These are phyloP conservation scores for Orobanche coerulescens DNA, from an alignment of 257 asterid species.

Conservation along the genomic window DNA sequence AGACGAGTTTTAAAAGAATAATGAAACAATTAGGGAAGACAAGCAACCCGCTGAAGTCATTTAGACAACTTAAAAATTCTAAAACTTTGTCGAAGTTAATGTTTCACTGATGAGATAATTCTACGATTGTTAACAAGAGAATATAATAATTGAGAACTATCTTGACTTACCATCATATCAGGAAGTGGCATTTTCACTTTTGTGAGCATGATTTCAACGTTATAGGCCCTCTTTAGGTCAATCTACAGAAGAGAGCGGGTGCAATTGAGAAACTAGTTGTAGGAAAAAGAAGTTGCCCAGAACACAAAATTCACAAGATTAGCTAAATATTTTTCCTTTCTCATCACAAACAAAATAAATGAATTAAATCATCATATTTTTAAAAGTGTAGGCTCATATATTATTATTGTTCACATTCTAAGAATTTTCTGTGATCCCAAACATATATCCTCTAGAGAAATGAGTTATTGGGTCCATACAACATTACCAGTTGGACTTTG, in stretches of 20 bases:
- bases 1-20: not conserved
- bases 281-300: not conserved
- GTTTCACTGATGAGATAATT: not conserved
- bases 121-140: not conserved
- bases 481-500: conserved; percentile 73
- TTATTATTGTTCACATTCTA: not conserved
- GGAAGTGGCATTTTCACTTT: conserved; percentile 99
- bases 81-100: not conserved
- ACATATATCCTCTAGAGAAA: conserved; percentile 2
- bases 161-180: conserved; percentile 85
- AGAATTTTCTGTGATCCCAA: not conserved
- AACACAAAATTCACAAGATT: not conserved
- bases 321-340: not conserved
- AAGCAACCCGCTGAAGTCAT: not conserved
- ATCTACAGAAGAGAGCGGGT: conserved; percentile 38
- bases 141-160: not conserved
- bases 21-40: not conserved
- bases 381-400: not conserved
- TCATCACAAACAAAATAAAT: conserved; percentile 10
- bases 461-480: conserved; percentile 17
- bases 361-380: not conserved
- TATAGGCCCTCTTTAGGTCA: conserved; percentile 92
- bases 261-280: conserved; percentile 17
- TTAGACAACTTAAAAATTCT: not conserved
- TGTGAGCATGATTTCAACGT: conserved; percentile 95